Evolutionary conservation across 768 basidiomycete species (phyloP).

Genomic region (Melanogaster broomeanus): DNA sequence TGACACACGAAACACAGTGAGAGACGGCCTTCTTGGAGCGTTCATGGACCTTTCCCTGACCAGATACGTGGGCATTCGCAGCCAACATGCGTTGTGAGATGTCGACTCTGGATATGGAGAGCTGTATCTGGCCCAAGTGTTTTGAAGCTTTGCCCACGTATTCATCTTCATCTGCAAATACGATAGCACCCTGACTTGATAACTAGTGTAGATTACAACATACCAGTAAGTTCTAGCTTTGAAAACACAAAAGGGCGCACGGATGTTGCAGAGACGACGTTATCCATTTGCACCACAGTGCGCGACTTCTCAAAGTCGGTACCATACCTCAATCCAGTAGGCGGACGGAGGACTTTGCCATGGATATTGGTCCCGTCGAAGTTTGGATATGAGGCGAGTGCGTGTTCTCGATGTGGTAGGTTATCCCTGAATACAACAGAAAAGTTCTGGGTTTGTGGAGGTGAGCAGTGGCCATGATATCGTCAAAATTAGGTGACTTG

Average conservation of each 20-base stretch:
- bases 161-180: constrained; percentile 27
- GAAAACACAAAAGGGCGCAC: constrained; percentile 26
- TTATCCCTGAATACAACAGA: constrained; percentile 24
- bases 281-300: constrained; percentile 2
- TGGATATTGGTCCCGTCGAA: constrained; percentile 20
- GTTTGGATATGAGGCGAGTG: neutral
- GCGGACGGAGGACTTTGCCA: constrained; percentile 8
- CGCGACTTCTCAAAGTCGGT: neutral
- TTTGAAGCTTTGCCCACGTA: constrained; percentile 13
- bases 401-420: constrained; percentile 1
- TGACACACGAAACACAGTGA: constrained; percentile 28
- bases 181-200: constrained; percentile 4
- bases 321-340: neutral
- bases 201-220: neutral
- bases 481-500: neutral
- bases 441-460: constrained; percentile 19
- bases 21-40: constrained; percentile 33
- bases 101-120: constrained; percentile 10
- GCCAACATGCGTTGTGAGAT: neutral
- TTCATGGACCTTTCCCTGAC: constrained; percentile 28
- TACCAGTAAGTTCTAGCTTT: constrained; percentile 31
- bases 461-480: neutral
- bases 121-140: constrained; percentile 22
- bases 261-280: constrained; percentile 13
- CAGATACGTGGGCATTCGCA: neutral